Percentiles rank a stretch among this genome's conserved stretches.
Conservation (phyloP, 2,329 filamentous ascomycete species). For the Colletotrichum neosansevieriae region DNA sequence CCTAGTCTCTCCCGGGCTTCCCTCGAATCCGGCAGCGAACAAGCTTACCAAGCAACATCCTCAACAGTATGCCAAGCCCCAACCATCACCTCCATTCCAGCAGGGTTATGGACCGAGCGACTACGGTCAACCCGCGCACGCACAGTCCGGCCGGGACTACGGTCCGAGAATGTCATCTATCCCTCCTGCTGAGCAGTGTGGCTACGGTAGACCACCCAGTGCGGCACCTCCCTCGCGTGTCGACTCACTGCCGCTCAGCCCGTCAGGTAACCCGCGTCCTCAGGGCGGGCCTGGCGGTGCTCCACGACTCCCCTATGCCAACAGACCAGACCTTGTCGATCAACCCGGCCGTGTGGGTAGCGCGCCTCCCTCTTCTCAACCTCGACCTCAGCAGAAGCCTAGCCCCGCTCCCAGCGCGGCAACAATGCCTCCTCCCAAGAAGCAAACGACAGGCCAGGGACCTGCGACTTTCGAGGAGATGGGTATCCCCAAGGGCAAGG, state of each 20-base stretch:
- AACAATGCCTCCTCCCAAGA: slow-evolving; percentile 52
- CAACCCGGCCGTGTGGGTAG: slow-evolving; percentile 50
- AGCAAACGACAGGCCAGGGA: slow-evolving; percentile 73
- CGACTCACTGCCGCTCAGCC: slow-evolving; percentile 47
- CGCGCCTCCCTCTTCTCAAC: slow-evolving; percentile 50
- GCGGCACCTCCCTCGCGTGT: slow-evolving; percentile 49
- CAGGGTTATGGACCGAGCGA: slow-evolving; percentile 39
- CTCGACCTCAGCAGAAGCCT: slow-evolving; percentile 44
- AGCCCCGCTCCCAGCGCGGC: slow-evolving; percentile 48
- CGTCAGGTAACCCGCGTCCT: slow-evolving; percentile 31
- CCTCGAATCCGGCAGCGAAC: slow-evolving; percentile 51
- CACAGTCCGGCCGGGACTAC: slow-evolving; percentile 51
- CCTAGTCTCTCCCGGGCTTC: slow-evolving; percentile 46
- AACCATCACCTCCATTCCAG: slow-evolving; percentile 46
- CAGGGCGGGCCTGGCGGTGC: slow-evolving; percentile 26
- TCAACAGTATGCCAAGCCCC: slow-evolving; percentile 43
- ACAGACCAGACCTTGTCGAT: slow-evolving; percentile 35
- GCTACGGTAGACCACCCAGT: slow-evolving; percentile 47
- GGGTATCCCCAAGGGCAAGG: slow-evolving; percentile 88
- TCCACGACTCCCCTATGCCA: slow-evolving; percentile 27
- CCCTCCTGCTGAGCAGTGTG: slow-evolving; percentile 46
- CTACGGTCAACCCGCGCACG: slow-evolving; percentile 38
- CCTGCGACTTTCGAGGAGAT: slow-evolving; percentile 98
- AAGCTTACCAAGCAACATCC: slow-evolving; percentile 54
- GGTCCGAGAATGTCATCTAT: slow-evolving; percentile 52